Base-by-base conservation (phyloP, 139 green algal species). In the Axilococcus clingmanii region DNA sequence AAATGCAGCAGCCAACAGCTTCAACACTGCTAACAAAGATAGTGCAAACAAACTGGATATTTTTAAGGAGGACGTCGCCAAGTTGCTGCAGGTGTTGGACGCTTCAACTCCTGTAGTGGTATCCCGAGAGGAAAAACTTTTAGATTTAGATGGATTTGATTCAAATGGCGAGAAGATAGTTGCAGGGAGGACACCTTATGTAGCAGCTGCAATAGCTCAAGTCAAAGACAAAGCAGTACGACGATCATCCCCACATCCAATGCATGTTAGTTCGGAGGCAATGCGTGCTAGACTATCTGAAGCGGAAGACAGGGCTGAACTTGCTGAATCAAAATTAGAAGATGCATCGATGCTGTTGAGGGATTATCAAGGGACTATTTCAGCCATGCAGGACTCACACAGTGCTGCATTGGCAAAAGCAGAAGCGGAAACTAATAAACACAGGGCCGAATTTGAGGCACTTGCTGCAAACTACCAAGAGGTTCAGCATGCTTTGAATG, bases 341-440 rank as follows among this genome's bases (percentile, higher is more conserved):
- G 54, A 65, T 32, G 50, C 40, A 11, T 37, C 34, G 9, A 42
- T 35, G 8, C 29, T 70, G 45, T 51, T 70, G 44, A 31, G 34
- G 16, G 47, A 47, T 25, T 70, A 70, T 52, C 62, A 70, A 37
- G 17, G 37, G 16, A 38, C 34, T 38, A 65, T 70, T 46, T 3
- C 25, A 4, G 24, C 51, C 45, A 54, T 70, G 28, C 52, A 69
- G 45, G 61, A 69, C 30, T 11, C 35, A 32, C 55, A 69, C 29
- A 65, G 53, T 2, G 43, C 23, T 30, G 20, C 37, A 20, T 17
- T 64, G 42, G 34, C 64, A 33, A 34, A n/a, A 5, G 12, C 52
- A 40, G 45, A 49, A 59, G 31, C 31, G 7, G 62, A 70, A 27
- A 34, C 29, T 17, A 34, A 40, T n/a, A n/a, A n/a, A n/a, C n/a